phyloP scores from a whole-genome alignment of 78 protist genomes.

The Tieghemostelium lacteum region DNA sequence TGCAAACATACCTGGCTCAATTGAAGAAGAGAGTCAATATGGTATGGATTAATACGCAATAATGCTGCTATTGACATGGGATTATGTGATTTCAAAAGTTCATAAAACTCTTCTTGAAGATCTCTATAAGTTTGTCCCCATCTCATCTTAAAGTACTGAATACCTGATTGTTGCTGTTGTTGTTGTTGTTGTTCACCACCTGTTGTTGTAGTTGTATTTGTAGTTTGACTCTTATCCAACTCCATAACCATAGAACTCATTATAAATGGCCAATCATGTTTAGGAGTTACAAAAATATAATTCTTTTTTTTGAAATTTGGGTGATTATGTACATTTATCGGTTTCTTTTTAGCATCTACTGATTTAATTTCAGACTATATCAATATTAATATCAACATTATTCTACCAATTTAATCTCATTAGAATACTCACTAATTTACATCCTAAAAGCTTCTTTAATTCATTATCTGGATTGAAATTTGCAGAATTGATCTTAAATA shows the following conservation, averaged over 20 bases:
- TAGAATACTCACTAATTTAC: constrained; percentile 25
- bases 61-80: constrained; percentile 41
- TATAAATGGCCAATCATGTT: constrained; percentile 53
- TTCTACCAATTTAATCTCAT: neutral
- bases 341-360: constrained; percentile 48
- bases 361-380: neutral
- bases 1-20: constrained; percentile 67
- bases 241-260: constrained; percentile 38
- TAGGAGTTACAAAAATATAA: constrained; percentile 32
- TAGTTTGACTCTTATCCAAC: neutral
- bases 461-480: constrained; percentile 39
- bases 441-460: constrained; percentile 60
- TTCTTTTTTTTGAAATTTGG: constrained; percentile 42
- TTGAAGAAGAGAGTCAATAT: constrained; percentile 71
- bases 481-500: constrained; percentile 8
- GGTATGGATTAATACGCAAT: constrained; percentile 61
- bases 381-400: neutral
- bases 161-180: neutral
- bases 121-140: constrained; percentile 50
- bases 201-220: neutral
- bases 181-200: constrained; percentile 10
- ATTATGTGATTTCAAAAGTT: constrained; percentile 31
- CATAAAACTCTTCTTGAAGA: constrained; percentile 51
- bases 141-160: constrained; percentile 17
- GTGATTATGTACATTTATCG: constrained; percentile 3